Evolutionary conservation across 2,329 filamentous ascomycete genomes (phyloP).

Genomic region (Fusarium palustre): DNA sequence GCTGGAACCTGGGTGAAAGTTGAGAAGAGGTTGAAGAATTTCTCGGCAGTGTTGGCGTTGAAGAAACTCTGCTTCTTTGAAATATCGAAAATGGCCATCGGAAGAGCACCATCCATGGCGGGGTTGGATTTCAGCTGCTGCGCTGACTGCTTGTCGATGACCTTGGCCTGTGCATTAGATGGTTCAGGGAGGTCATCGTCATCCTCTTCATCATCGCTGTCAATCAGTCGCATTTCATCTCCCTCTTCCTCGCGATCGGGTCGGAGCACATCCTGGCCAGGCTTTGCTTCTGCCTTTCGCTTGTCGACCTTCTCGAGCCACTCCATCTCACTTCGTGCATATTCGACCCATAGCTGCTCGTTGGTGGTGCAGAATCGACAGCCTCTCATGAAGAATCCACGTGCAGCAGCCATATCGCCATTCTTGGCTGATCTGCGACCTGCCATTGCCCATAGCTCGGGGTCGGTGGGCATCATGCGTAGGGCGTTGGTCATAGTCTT

Average conservation of each 20-base stretch:
- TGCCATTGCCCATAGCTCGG: constrained; percentile 88
- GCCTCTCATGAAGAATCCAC: constrained; percentile 88
- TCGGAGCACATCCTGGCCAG: constrained; percentile 55
- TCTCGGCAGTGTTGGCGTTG: constrained; percentile 72
- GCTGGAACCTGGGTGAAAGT: constrained; percentile 75
- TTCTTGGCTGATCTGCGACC: constrained; percentile 80
- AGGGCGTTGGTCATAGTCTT: constrained; percentile 75
- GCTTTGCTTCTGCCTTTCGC: constrained; percentile 72
- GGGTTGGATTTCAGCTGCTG: constrained; percentile 77
- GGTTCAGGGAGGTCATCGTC: constrained; percentile 58
- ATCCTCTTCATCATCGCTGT: constrained; percentile 60
- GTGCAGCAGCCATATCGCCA: constrained; percentile 87
- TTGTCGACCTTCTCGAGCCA: constrained; percentile 86
- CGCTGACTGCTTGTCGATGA: constrained; percentile 60
- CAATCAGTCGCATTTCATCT: constrained; percentile 58
- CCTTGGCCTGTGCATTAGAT: constrained; percentile 55
- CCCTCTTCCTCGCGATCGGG: constrained; percentile 63
- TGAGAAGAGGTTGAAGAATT: constrained; percentile 84
- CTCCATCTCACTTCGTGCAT: constrained; percentile 90
- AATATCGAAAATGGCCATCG: constrained; percentile 89
- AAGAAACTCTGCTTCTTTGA: constrained; percentile 82
- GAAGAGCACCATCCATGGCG: constrained; percentile 91
- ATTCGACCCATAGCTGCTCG: constrained; percentile 85
- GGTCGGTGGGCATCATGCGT: constrained; percentile 85
- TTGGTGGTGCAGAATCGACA: constrained; percentile 87